Evolutionary conservation across 2,329 filamentous ascomycete genomes (phyloP).

Genomic region (Lasiodiplodia citricola): DNA sequence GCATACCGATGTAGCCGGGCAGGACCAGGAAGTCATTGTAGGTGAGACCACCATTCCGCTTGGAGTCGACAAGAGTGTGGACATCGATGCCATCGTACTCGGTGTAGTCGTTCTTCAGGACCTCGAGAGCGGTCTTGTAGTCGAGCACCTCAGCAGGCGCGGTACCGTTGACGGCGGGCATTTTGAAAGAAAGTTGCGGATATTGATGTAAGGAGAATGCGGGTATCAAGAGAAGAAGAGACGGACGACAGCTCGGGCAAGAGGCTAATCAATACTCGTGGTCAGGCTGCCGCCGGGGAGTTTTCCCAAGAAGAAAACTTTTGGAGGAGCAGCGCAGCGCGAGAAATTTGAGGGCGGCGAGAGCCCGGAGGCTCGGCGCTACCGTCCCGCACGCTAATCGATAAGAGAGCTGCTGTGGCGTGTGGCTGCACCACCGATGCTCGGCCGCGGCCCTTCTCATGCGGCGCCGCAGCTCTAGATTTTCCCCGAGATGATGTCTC

Average conservation of each 20-base stretch:
- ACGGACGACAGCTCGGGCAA: slow-evolving; percentile 41
- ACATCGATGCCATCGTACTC: slow-evolving; percentile 85
- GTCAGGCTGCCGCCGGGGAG: slow-evolving; percentile 62
- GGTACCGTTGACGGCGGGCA: slow-evolving; percentile 75
- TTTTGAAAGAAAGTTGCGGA: slow-evolving; percentile 47
- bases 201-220: slow-evolving; percentile 4
- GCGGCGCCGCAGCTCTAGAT: neutral
- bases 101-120: slow-evolving; percentile 78
- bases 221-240: slow-evolving; percentile 25
- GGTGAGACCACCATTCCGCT: slow-evolving; percentile 89
- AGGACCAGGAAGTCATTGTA: slow-evolving; percentile 99
- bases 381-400: slow-evolving; percentile 17
- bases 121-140: slow-evolving; percentile 75
- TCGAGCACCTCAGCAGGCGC: slow-evolving; percentile 66
- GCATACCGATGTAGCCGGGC: slow-evolving; percentile 87
- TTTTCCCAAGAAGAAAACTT: slow-evolving; percentile 55
- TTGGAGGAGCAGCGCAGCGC: slow-evolving; percentile 33
- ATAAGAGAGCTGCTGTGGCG: neutral
- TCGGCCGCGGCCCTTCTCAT: neutral
- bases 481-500: neutral
- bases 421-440: neutral
- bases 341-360: slow-evolving; percentile 27
- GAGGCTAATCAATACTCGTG: slow-evolving; percentile 39
- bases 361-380: slow-evolving; percentile 23
- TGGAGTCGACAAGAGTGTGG: slow-evolving; percentile 85